Evolutionary conservation across 2,329 filamentous ascomycete species (phyloP).

Genomic region (Botrytis sinoallii): DNA sequence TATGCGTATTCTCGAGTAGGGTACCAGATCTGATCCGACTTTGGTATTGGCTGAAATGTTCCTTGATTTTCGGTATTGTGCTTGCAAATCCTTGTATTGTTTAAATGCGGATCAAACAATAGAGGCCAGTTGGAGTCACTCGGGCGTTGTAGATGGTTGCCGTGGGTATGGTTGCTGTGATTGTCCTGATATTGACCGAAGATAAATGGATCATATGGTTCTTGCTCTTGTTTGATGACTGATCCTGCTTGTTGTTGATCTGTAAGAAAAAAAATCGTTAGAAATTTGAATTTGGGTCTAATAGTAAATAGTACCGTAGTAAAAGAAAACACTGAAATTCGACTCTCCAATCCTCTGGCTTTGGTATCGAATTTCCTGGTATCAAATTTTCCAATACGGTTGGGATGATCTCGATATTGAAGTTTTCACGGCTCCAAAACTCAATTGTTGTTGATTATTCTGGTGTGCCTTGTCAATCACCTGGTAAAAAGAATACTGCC

Average conservation of each 20-base stretch:
- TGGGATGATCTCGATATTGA: background rate
- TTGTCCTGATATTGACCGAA: slow-evolving; percentile 10
- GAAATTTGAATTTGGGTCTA: background rate
- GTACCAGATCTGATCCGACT: background rate
- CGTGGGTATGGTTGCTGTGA: background rate
- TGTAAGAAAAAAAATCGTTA: slow-evolving; percentile 4
- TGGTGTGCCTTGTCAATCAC: background rate
- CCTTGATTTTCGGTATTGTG: background rate
- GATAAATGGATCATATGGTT: slow-evolving; percentile 9
- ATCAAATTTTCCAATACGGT: background rate
- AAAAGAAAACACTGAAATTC: background rate
- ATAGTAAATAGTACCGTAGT: background rate
- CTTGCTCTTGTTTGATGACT: slow-evolving; percentile 18
- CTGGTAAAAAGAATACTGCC: background rate
- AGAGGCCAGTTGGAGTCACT: slow-evolving; percentile 8
- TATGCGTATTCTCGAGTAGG: background rate
- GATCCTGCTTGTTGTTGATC: slow-evolving; percentile 8
- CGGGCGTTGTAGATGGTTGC: background rate
- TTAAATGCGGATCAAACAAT: background rate
- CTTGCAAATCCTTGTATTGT: slow-evolving; percentile 4
- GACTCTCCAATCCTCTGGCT: background rate
- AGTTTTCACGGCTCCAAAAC: background rate
- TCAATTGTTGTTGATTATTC: background rate
- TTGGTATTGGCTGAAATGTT: slow-evolving; percentile 7
- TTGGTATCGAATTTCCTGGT: background rate